Evolutionary conservation across 164 flowering plant genomes (phyloP).

Genomic region (Stephania yunnanensis): DNA sequence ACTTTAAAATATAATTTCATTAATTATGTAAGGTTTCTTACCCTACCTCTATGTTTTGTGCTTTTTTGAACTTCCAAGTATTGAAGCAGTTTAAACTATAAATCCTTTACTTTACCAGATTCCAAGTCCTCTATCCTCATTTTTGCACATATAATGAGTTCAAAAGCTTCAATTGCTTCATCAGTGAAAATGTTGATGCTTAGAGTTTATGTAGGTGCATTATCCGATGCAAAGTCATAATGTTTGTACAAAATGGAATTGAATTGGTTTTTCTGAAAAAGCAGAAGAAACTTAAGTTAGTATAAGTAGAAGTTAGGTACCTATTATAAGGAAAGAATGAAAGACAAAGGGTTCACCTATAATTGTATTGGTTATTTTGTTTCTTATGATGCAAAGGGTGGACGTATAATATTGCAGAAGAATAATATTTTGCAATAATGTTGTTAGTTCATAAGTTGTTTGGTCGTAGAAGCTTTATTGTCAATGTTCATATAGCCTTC

Average conservation of each 20-base stretch:
- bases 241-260: slow-evolving; percentile 95
- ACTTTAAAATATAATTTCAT: background rate
- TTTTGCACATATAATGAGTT: slow-evolving; percentile 84
- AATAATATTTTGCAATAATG: slow-evolving; percentile 90
- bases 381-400: slow-evolving; percentile 78
- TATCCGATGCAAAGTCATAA: slow-evolving; percentile 85
- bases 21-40: slow-evolving; percentile 15
- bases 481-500: slow-evolving; percentile 83
- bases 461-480: slow-evolving; percentile 96
- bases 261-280: slow-evolving; percentile 71
- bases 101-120: slow-evolving; percentile 96
- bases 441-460: slow-evolving; percentile 85
- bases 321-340: background rate
- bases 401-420: slow-evolving; percentile 70
- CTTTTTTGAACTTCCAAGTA: slow-evolving; percentile 93
- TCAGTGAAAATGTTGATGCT: slow-evolving; percentile 44
- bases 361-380: slow-evolving; percentile 74
- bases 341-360: slow-evolving; percentile 33
- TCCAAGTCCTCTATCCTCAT: slow-evolving; percentile 56
- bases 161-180: slow-evolving; percentile 91
- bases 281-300: background rate
- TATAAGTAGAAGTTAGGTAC: background rate
- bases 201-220: slow-evolving; percentile 57
- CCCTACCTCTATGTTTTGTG: slow-evolving; percentile 87
- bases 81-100: slow-evolving; percentile 91